Percentiles rank a stretch among this genome's conserved stretches.
Evolutionary conservation across 2,329 filamentous ascomycete species (phyloP).

Genomic region (Gremmenia infestans): DNA sequence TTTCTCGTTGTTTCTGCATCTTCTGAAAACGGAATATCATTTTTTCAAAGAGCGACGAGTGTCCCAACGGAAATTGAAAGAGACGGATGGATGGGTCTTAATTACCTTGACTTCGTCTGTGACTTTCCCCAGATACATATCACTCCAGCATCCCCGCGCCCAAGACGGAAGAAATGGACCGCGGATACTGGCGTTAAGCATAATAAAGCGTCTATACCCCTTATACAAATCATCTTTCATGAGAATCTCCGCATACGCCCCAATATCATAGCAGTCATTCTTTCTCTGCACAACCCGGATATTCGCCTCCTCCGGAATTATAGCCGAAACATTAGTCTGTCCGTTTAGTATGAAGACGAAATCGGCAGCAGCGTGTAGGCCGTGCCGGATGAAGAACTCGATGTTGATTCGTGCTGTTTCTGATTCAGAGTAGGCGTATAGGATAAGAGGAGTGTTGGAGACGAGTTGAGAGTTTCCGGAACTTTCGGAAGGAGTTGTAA

Average conservation of each 20-base stretch:
- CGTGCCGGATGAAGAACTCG: slow-evolving; percentile 27
- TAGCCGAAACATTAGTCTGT: slow-evolving; percentile 11
- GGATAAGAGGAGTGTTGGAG: slow-evolving; percentile 20
- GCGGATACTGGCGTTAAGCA: slow-evolving; percentile 28
- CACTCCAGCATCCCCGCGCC: slow-evolving; percentile 26
- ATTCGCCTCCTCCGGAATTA: slow-evolving; percentile 20
- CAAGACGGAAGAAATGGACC: slow-evolving; percentile 29
- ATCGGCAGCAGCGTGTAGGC: slow-evolving; percentile 26
- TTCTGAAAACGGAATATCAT: not conserved
- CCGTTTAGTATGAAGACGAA: slow-evolving; percentile 30
- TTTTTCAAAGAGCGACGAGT: no score
- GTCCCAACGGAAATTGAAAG: not conserved
- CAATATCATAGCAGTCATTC: slow-evolving; percentile 29
- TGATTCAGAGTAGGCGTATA: slow-evolving; percentile 29
- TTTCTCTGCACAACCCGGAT: slow-evolving; percentile 20
- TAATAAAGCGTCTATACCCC: slow-evolving; percentile 25
- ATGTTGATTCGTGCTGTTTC: slow-evolving; percentile 22
- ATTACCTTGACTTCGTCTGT: slow-evolving; percentile 26
- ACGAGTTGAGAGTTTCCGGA: not conserved
- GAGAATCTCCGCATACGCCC: slow-evolving; percentile 25
- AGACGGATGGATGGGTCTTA: slow-evolving; percentile 2
- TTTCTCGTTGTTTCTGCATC: not conserved
- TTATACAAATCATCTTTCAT: slow-evolving; percentile 23
- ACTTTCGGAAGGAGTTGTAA: not conserved
- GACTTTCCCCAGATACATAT: slow-evolving; percentile 22